These are phyloP conservation scores for Sporobolomyces phaffii DNA, from an alignment of 768 basidiomycete genomes.

Conservation along the genomic window DNA sequence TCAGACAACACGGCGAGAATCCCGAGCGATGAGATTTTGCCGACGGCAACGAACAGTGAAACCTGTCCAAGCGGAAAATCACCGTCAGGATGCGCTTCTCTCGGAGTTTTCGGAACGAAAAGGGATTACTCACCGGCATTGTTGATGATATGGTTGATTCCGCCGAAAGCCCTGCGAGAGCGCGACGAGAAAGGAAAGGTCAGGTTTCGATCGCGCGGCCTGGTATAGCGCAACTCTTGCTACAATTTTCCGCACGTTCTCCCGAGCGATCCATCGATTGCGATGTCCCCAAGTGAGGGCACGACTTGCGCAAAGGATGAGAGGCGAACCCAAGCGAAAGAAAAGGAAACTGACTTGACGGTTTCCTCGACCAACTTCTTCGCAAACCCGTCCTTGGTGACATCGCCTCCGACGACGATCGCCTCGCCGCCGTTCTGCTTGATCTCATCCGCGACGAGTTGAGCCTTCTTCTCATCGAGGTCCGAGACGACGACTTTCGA, in stretches of 20 bases:
- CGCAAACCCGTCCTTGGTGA: constrained; percentile 75
- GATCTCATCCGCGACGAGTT: constrained; percentile 66
- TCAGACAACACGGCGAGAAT: not conserved
- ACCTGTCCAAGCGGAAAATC: too few relatives aligned
- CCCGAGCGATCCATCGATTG: too few relatives aligned
- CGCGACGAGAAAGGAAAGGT: not conserved
- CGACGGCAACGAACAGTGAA: constrained; percentile 1
- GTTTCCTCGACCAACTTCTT: constrained; percentile 70
- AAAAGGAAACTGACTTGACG: constrained; percentile 55
- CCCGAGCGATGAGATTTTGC: too few relatives aligned
- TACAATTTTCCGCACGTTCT: too few relatives aligned
- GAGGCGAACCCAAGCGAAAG: not conserved
- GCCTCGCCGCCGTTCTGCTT: constrained; percentile 66
- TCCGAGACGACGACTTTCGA: constrained; percentile 82
- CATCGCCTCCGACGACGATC: constrained; percentile 69
- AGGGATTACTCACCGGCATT: constrained; percentile 54
- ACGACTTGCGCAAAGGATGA: too few relatives aligned
- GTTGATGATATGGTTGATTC: constrained; percentile 81
- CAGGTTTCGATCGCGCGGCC: not conserved
- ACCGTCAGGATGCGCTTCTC: not conserved
- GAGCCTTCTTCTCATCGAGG: constrained; percentile 68
- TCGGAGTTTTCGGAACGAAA: not conserved
- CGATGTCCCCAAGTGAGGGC: too few relatives aligned
- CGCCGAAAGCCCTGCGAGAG: constrained; percentile 61
- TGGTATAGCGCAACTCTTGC: too few relatives aligned